Evolutionary conservation across 2,329 filamentous ascomycete species (phyloP), one percentile per base, ranked within the genome.

Genomic region (Sporothrix protearum): DNA sequence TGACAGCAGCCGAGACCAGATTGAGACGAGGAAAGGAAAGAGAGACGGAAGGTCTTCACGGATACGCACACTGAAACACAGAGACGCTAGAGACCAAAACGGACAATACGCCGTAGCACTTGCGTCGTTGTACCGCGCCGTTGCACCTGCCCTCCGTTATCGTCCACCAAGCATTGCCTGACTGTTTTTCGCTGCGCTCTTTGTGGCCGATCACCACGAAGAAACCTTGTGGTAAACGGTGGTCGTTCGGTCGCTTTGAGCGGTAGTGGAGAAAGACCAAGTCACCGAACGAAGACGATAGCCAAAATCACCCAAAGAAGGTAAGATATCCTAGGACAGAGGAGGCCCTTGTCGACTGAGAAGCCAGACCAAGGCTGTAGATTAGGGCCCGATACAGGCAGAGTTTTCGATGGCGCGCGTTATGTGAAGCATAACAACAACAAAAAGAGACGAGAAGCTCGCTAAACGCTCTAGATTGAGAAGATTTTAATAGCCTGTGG

Each of bases 21-120:
- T n/a, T 45, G 22, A 45, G 36, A 4, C 4, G n/a, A 5, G 16
- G 2, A 0, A 64, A 22, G 61, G 61, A 45, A 51, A 67, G 42
- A 68, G n/a, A 33, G 49, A 45, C 51, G 57, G 51, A 28, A 30
- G 9, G 36, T n/a, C 4, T 12, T 47, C 12, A 47, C 14, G 42
- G 42, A 14, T 45, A 19, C 33, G n/a, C n/a, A n/a, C 55, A 59
- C 5, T 51, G 49, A 64, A n/a, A 30, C 12, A 49, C 28, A 22
- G 45, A 36, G 28, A 42, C 57, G 59, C 69, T 71, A 70, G 16
- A 42, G 33, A 66, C 59, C 10, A 71, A 71, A 67, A 67, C 59
- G 59, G 69, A 71, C 59, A 55, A 30, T 47, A 53, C 45, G 57
- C 69, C 69, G 55, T 70, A 6, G 39, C 59, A 64, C 57, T 64